Base-by-base conservation (phyloP, 176 grass and related monocot genomes). In the Aegilops tauschii region DNA sequence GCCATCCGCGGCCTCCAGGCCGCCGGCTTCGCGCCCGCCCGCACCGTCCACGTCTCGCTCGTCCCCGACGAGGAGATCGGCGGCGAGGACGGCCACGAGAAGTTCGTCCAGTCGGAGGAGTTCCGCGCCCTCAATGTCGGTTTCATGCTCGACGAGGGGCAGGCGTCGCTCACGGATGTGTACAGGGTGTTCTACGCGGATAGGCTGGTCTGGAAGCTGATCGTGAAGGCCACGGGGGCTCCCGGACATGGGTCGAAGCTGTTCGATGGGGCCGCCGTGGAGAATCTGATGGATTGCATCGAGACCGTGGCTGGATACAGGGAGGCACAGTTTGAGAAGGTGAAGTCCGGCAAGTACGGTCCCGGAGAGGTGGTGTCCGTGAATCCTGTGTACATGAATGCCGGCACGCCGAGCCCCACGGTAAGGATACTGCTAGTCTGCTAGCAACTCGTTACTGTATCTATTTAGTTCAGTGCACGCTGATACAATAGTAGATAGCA, bases 121-220 rank as follows among this genome's bases (percentile, higher is more conserved):
- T 98, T 98, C 83, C 82, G 47, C 9, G 40, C 31, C 9, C 88
- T 98, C 64, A 95, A 95, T 71, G 8, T 98, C 5, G 96, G 96
- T 14, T 94, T 98, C 82, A 81, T 95, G 76, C 90, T 98, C 40
- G 93, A 98, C 52, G 92, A 98, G 83, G 96, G 96, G 34, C 96
- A 98, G 86, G 96, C 96, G 8, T 96, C 93, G 11, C 79, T 77
- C 13, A 94, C 77, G 9, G 93, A 98, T 16, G 93, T 88, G 39
- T 98, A 93, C 28, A 92, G 96, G 85, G 90, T 98, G 9, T 98
- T 98, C 61, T 96, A 98, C 12, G 92, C 88, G 3, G 96, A 98
- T 23, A 78, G 96, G 61, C 85, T 90, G 59, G 93, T 94, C 34
- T 90, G 86, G 84, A 83, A 17, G 36, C 32, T 96, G 65, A 78